Evolutionary conservation across 1,139 yeast genomes (phyloP), one percentile per base, ranked within the genome.

Genomic region (Suhomyces chickasaworum): DNA sequence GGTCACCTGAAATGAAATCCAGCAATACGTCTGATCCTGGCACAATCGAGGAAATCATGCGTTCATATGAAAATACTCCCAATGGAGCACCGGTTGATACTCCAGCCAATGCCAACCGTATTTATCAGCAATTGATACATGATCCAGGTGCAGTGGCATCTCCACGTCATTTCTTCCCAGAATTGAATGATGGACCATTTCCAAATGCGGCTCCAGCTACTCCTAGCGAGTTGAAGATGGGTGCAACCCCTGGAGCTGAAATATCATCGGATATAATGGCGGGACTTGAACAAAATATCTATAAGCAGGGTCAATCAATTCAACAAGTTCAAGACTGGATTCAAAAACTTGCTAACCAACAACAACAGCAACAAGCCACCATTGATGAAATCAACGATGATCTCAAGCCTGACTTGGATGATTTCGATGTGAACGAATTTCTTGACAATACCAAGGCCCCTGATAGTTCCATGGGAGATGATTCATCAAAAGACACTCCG

Each of bases 311-410:
- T 9, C 78, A 75, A 50, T 75, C 83, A 3, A 72, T 81, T 44
- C 80, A 73, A 59, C 84, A 80, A 55, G 81, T 79, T 1, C 81
- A 79, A 56, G 84, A 81, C 53, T 79, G 84, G 83, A 71, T 80
- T 40, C 79, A 69, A 47, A 76, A 69, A 45, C 60, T 77, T 41
- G 71, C 75, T 1, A 61, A 57, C 38, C 73, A 70, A 44, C 77
- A 69, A 42, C 66, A 68, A 40, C 68, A 65, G 31, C 66, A 65
- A 32, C 70, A 65, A 17, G 48, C 50, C 4, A 47, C 54, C 10
- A 53, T 51, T 27, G 47, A 53, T 41, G 56, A 53, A 34, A 47
- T 53, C 32, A 49, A 47, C 18, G 54, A 51, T 13, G 54, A 50
- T 15, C 20, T 46, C 22, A 47, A 47, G 33, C 55, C 53, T 15